Percentiles rank a stretch among this genome's conserved stretches.
These are phyloP conservation scores for Leccinum variicolor DNA, from an alignment of 768 basidiomycete species.

Conservation along the genomic window DNA sequence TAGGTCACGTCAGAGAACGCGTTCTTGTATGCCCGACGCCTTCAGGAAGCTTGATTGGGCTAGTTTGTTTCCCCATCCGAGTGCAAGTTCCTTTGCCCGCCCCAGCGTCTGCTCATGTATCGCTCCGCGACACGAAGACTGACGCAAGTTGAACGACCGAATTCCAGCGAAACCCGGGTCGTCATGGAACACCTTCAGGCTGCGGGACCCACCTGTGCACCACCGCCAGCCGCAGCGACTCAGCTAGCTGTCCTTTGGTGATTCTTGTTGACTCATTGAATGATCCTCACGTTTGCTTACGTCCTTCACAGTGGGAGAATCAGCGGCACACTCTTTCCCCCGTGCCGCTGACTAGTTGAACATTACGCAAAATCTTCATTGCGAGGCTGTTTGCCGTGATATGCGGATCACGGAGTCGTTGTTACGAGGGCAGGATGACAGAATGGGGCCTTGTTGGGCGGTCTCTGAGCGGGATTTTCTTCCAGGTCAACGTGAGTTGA, in stretches of 20 bases:
- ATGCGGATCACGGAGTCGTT: neutral
- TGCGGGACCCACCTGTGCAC: neutral
- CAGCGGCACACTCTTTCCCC: neutral
- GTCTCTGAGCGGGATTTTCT: neutral
- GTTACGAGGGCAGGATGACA: neutral
- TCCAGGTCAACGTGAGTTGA: neutral
- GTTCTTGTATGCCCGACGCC: neutral
- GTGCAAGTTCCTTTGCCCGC: neutral
- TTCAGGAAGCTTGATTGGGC: neutral
- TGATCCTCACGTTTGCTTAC: neutral
- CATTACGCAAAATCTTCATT: neutral
- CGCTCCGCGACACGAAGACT: constrained; percentile 1
- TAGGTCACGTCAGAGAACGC: neutral
- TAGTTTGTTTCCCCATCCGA: neutral
- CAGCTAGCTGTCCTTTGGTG: neutral
- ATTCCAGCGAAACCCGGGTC: neutral
- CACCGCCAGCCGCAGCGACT: neutral
- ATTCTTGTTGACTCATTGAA: neutral
- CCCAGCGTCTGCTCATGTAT: neutral
- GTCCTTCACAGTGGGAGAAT: neutral
- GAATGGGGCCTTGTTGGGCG: neutral
- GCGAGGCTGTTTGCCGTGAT: neutral
- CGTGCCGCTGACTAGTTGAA: neutral
- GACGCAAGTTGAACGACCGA: neutral
- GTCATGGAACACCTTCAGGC: neutral